phyloP scores from a whole-genome alignment of 2,329 filamentous ascomycete genomes.

The Nemania bipapillata region DNA sequence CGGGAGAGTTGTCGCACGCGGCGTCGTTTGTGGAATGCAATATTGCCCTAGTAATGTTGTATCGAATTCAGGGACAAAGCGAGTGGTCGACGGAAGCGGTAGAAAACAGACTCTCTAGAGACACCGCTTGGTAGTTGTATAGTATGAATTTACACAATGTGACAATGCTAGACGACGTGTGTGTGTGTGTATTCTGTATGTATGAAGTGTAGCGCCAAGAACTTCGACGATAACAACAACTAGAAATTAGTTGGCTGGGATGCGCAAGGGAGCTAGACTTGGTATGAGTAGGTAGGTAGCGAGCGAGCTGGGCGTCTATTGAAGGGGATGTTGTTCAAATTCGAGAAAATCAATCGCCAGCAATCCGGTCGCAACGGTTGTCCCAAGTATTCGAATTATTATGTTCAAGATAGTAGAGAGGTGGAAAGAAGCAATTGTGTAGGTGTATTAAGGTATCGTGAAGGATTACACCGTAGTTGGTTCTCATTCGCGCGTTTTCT shows the following conservation, averaged over 20 bases:
- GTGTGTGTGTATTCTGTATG: too few relatives aligned
- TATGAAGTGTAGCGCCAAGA: constrained; percentile 4
- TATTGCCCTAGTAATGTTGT: constrained; percentile 6
- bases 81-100: neutral
- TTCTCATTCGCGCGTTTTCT: constrained; percentile 23
- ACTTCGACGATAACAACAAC: constrained; percentile 14
- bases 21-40: constrained; percentile 11
- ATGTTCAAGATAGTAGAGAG: constrained; percentile 14
- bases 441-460: constrained; percentile 29
- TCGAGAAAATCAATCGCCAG: constrained; percentile 33
- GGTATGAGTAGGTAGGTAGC: neutral
- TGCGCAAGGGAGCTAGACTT: constrained; percentile 21
- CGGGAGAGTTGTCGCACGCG: neutral
- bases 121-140: neutral
- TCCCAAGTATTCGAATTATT: constrained; percentile 22
- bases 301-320: constrained; percentile 9
- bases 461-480: constrained; percentile 12
- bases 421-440: constrained; percentile 7
- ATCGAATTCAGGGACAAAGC: neutral
- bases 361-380: constrained; percentile 24
- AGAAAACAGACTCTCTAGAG: neutral
- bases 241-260: constrained; percentile 30
- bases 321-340: constrained; percentile 34
- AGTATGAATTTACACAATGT: constrained; percentile 9
- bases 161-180: neutral